A percentile compares a stretch with the other conserved stretches of the same genome.
Conservation (phyloP, 2,329 filamentous ascomycete genomes). For the Emergomyces pasteurianus region DNA sequence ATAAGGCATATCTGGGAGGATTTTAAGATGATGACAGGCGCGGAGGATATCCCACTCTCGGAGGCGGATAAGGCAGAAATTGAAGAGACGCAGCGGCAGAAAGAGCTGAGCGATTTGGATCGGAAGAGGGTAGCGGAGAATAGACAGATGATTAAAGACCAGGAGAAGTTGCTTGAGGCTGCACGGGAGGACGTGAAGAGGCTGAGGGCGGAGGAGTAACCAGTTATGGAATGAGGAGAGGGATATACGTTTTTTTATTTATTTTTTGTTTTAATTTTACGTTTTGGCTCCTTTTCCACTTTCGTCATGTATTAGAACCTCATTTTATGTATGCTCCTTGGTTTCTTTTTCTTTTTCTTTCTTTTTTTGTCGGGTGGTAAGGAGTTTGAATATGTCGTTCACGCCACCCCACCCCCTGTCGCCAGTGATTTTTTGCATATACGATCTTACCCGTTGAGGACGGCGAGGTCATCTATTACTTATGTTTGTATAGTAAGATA, state of each 20-base stretch:
- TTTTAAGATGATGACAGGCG: slow-evolving; percentile 31
- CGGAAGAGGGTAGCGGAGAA: slow-evolving; percentile 25
- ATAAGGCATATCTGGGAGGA: slow-evolving; percentile 32
- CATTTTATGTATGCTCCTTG: background rate
- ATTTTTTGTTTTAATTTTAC: background rate
- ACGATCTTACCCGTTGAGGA: background rate
- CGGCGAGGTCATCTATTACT: background rate
- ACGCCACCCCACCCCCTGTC: background rate
- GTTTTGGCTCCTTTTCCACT: background rate
- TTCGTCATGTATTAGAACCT: background rate
- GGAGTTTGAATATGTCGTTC: slow-evolving; percentile 1
- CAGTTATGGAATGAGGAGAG: background rate
- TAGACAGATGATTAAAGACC: slow-evolving; percentile 33
- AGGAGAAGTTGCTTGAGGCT: slow-evolving; percentile 33
- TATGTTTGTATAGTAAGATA: background rate
- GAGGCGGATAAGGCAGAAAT: slow-evolving; percentile 26
- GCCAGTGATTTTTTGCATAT: background rate
- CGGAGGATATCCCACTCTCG: slow-evolving; percentile 34
- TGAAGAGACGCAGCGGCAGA: slow-evolving; percentile 24
- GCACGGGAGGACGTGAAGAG: slow-evolving; percentile 34
- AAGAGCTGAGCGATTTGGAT: slow-evolving; percentile 27
- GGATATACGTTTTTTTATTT: background rate
- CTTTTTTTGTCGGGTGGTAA: background rate
- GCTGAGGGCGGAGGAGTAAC: slow-evolving; percentile 23
- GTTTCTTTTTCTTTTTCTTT: background rate